A percentile compares a stretch with the other conserved stretches of the same genome.
phyloP scores from a whole-genome alignment of 805 yeast genomes.

The Metschnikowia proteae region DNA sequence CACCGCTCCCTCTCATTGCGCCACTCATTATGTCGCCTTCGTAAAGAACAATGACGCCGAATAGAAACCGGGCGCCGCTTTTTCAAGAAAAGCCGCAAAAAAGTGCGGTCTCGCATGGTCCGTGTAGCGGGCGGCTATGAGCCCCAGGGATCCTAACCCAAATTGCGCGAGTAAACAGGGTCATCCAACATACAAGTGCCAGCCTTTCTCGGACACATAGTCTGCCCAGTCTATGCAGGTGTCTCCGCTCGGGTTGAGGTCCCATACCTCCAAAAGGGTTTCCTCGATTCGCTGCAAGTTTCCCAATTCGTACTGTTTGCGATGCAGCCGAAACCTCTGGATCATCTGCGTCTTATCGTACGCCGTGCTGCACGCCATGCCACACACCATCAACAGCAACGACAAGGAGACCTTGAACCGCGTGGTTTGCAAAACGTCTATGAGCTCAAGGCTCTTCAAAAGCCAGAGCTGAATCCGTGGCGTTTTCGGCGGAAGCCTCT shows the following conservation, averaged over 20 bases:
- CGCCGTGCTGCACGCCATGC: slow-evolving; percentile 27
- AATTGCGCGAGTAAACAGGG: background rate
- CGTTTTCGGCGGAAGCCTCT: slow-evolving; percentile 11
- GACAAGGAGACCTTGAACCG: slow-evolving; percentile 16
- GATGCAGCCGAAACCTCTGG: slow-evolving; percentile 23
- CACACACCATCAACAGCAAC: slow-evolving; percentile 26
- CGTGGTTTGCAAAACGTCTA: slow-evolving; percentile 13
- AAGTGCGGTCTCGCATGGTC: no score
- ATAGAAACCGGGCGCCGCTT: no score
- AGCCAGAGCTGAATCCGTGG: slow-evolving; percentile 12
- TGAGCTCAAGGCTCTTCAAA: slow-evolving; percentile 10
- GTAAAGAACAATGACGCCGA: no score
- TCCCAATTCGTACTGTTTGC: slow-evolving; percentile 17
- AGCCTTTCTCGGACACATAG: slow-evolving; percentile 13
- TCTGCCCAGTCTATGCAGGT: slow-evolving; percentile 20
- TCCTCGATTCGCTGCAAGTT: slow-evolving; percentile 19
- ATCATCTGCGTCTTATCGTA: slow-evolving; percentile 22
- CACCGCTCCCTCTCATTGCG: no score
- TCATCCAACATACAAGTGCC: slow-evolving; percentile 19
- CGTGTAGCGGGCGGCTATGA: no score
- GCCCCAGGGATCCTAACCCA: no score
- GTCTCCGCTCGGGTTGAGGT: slow-evolving; percentile 14
- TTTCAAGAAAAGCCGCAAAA: no score
- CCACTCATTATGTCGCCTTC: no score
- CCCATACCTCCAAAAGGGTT: slow-evolving; percentile 17